Conservation (phyloP, 2,329 filamentous ascomycete genomes). For the Venturia nashicola region DNA sequence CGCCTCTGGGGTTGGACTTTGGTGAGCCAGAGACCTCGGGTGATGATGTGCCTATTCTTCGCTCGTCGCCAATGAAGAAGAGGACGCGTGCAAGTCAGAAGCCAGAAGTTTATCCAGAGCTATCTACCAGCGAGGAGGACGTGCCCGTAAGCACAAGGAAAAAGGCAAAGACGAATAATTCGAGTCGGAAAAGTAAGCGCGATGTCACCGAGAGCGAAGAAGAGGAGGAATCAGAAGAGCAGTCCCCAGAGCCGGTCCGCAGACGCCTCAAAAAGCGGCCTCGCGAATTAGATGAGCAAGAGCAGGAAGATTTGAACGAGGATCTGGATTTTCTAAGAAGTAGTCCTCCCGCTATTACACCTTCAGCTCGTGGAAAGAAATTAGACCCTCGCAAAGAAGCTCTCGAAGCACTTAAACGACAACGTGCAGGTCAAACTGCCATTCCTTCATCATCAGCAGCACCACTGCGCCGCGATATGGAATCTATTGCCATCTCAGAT, state of each 20-base stretch:
- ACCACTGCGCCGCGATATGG: conserved; percentile 15
- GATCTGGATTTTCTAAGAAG: conserved; percentile 9
- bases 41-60: conserved; percentile 6
- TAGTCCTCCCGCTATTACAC: background rate
- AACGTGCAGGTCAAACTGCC: conserved; percentile 21
- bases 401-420: conserved; percentile 30
- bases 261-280: background rate
- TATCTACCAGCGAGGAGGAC: conserved; percentile 7
- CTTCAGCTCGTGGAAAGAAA: conserved; percentile 11
- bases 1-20: background rate
- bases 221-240: conserved; percentile 6
- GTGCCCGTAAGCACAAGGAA: background rate
- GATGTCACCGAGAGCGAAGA: background rate
- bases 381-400: conserved; percentile 28
- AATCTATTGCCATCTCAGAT: conserved; percentile 13
- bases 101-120: background rate
- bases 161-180: background rate
- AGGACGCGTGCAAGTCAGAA: background rate
- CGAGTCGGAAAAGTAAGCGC: background rate
- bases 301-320: conserved; percentile 9
- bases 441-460: conserved; percentile 17
- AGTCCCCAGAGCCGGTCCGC: background rate
- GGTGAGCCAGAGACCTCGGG: conserved; percentile 9
- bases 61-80: conserved; percentile 7
- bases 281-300: conserved; percentile 1